Base-by-base conservation (phyloP, 2,329 filamentous ascomycete species). In the Sphaerostilbella broomeana region DNA sequence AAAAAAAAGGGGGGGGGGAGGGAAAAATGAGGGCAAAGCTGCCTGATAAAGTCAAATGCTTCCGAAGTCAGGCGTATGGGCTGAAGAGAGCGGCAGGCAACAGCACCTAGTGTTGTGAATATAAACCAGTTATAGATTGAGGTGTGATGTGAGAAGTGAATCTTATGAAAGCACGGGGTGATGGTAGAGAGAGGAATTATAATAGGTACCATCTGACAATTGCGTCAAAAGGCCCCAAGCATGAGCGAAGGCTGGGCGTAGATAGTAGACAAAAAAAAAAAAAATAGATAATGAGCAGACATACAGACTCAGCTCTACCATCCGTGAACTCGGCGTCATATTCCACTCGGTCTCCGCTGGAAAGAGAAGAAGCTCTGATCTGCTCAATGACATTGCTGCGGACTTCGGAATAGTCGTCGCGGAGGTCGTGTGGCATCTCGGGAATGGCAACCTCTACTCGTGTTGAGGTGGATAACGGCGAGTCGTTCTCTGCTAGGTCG, bases 281-380 rank as follows among this genome's bases (percentile, higher is more conserved):
- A 27, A n/a, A n/a, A n/a, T n/a, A n/a, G 42, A 20, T n/a, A 33
- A 32, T 16, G 35, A 16, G 19, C 35, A 27, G 21, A 64, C 69
- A 61, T 60, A 73, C 70, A 49, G 61, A 43, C 38, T 69, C 60
- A 45, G 63, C 48, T 35, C 62, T 59, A 17, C 69, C 70, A 47
- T 73, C 69, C 20, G 63, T 62, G 33, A 70, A 72, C 43, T 70
- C 67, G 9, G 68, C 56, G 4, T 48, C 52, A 29, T 65, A 68
- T 16, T 52, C 52, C 2, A 50, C 16, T 8, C 59, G 48, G 6
- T 47, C 50, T 7, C 45, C 42, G 11, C 54, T 51, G 1, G 49
- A 49, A 1, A 50, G 44, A 11, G 55, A 46, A 37, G 63, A 50
- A 5, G 56, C 54, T 1, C 60, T 30, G 4, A 73, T 47, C 4